Evolutionary conservation across 164 flowering plant species (phyloP).

Genomic region (Echeveria elegans): DNA sequence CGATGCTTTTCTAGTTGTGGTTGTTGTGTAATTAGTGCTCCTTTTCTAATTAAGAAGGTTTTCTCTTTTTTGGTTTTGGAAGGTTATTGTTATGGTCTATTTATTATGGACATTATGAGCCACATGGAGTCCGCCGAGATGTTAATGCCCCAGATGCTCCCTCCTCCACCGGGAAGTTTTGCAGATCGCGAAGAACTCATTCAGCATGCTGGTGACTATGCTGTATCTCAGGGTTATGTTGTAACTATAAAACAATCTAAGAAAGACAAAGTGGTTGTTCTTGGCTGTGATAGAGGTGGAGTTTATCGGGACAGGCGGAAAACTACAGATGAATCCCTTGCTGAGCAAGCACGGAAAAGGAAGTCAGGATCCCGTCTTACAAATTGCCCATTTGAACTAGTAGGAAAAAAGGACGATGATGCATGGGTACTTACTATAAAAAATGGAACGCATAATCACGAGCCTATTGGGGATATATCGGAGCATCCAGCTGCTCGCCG

Average conservation of each 20-base stretch:
- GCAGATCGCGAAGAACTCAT: slow-evolving; percentile 15
- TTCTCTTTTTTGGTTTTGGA: no score
- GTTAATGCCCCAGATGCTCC: slow-evolving; percentile 8
- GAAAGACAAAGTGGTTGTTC: slow-evolving; percentile 17
- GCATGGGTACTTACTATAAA: slow-evolving; percentile 15
- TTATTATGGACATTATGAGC: slow-evolving; percentile 7
- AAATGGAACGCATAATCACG: slow-evolving; percentile 18
- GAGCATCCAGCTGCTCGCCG: slow-evolving; percentile 17
- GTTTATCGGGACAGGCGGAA: slow-evolving; percentile 21
- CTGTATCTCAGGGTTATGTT: slow-evolving; percentile 17
- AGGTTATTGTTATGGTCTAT: background rate
- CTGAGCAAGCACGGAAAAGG: slow-evolving; percentile 16
- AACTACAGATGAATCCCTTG: slow-evolving; percentile 8
- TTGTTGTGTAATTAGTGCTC: background rate
- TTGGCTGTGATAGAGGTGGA: slow-evolving; percentile 20
- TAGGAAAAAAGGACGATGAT: slow-evolving; percentile 19
- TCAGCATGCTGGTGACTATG: slow-evolving; percentile 16
- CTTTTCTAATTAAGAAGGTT: background rate
- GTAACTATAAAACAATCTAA: slow-evolving; percentile 20
- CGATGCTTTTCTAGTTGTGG: no score
- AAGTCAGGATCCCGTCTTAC: slow-evolving; percentile 15
- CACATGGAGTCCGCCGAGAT: slow-evolving; percentile 7
- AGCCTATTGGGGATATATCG: slow-evolving; percentile 13
- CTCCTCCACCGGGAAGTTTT: slow-evolving; percentile 15
- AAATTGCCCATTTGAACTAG: slow-evolving; percentile 20